Percentiles rank a stretch among this genome's conserved stretches.
These are phyloP conservation scores for Ogataea nakhonphanomensis DNA, from an alignment of 805 yeast genomes.

Conservation along the genomic window DNA sequence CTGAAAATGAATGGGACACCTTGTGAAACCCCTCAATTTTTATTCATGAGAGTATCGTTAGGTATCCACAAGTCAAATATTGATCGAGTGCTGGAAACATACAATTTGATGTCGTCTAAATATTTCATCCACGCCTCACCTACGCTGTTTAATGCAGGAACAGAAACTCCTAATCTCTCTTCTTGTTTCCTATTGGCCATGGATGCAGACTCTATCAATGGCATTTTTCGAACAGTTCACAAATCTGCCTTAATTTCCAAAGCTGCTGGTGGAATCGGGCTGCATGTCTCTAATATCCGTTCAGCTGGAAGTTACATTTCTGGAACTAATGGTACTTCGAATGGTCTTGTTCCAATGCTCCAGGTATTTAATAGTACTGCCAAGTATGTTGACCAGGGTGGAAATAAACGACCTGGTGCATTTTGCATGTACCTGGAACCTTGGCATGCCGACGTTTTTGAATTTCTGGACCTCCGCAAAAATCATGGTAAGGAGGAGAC, in stretches of 20 bases:
- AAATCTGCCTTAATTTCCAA: slow-evolving; percentile 88
- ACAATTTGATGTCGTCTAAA: slow-evolving; percentile 79
- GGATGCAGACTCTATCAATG: slow-evolving; percentile 94
- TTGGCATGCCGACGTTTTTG: slow-evolving; percentile 93
- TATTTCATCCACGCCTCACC: slow-evolving; percentile 95
- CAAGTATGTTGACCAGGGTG: slow-evolving; percentile 96
- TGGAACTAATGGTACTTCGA: slow-evolving; percentile 89
- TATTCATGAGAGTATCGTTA: slow-evolving; percentile 86
- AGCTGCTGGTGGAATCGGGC: slow-evolving; percentile 94
- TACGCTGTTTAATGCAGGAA: slow-evolving; percentile 90
- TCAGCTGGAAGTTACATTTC: slow-evolving; percentile 84
- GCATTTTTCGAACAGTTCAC: slow-evolving; percentile 86
- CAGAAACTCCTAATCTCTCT: slow-evolving; percentile 79
- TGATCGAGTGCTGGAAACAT: slow-evolving; percentile 70
- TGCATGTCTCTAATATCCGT: slow-evolving; percentile 84
- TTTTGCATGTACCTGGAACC: slow-evolving; percentile 93
- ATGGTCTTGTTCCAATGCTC: slow-evolving; percentile 93
- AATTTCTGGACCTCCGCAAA: slow-evolving; percentile 79
- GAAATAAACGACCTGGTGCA: slow-evolving; percentile 97
- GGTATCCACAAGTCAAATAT: slow-evolving; percentile 81
- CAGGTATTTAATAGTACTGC: slow-evolving; percentile 95
- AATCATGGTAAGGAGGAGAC: slow-evolving; percentile 94
- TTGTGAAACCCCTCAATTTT: slow-evolving; percentile 90
- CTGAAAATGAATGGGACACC: slow-evolving; percentile 58
- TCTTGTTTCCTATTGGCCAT: slow-evolving; percentile 90